A percentile compares a stretch with the other conserved stretches of the same genome.
These are phyloP conservation scores for Sugiyamaella americana DNA, from an alignment of 805 yeast genomes.

Conservation along the genomic window DNA sequence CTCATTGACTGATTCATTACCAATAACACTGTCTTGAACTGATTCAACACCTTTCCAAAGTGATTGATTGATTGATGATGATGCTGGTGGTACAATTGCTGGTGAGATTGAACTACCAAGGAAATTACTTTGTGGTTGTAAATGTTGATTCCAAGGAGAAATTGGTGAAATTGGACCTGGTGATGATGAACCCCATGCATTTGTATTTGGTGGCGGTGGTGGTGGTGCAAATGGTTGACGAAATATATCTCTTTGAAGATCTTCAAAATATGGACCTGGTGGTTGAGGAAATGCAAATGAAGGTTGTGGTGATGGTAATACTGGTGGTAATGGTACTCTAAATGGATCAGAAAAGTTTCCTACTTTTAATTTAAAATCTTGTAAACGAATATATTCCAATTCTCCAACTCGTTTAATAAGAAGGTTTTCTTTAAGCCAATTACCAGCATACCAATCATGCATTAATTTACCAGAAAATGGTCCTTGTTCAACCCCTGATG, in stretches of 20 bases:
- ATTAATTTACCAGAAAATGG: slow-evolving; percentile 69
- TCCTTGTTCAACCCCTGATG: slow-evolving; percentile 66
- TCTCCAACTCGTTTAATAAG: slow-evolving; percentile 57
- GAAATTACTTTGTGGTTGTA: not conserved
- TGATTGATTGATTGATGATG: not conserved
- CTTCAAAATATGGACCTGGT: not conserved
- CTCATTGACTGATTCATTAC: not conserved
- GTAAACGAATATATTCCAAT: slow-evolving; percentile 42
- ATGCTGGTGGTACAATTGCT: not conserved
- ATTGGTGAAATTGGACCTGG: slow-evolving; percentile 13
- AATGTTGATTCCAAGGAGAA: slow-evolving; percentile 14
- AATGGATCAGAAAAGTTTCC: slow-evolving; percentile 56
- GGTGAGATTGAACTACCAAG: not conserved
- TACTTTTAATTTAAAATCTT: slow-evolving; percentile 45
- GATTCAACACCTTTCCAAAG: not conserved
- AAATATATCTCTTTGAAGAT: slow-evolving; percentile 7
- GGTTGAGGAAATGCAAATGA: slow-evolving; percentile 2
- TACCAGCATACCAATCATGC: slow-evolving; percentile 70
- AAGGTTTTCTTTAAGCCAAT: slow-evolving; percentile 52
- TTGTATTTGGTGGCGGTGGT: not conserved
- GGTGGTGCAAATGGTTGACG: slow-evolving; percentile 5
- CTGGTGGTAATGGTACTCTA: slow-evolving; percentile 37
- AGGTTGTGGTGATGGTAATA: not conserved
- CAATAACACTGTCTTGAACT: not conserved
- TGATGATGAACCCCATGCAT: slow-evolving; percentile 7